phyloP scores from a whole-genome alignment of 371 early-diverging fungal genomes.

The Mortierella sp. region DNA sequence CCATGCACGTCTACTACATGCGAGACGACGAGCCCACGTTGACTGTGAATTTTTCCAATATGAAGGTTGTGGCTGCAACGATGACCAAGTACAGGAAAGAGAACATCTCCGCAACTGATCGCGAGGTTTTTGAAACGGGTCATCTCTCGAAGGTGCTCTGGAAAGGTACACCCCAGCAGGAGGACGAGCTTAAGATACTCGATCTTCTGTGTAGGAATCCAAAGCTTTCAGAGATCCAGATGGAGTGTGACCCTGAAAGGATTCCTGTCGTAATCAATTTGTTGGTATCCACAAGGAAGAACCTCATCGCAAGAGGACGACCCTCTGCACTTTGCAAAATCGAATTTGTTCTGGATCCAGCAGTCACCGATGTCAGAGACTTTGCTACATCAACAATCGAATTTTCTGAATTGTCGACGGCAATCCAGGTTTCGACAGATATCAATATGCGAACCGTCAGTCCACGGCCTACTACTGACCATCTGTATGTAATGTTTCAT shows the following conservation, averaged over 20 bases:
- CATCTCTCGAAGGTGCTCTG: not conserved
- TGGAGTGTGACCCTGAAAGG: not conserved
- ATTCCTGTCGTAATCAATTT: not conserved
- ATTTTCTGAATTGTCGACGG: not conserved
- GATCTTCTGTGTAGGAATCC: conserved; percentile 6
- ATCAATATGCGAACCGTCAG: not conserved
- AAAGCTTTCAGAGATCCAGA: not conserved
- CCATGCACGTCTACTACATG: not conserved
- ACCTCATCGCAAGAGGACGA: not conserved
- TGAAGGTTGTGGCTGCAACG: not conserved
- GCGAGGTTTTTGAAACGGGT: not conserved
- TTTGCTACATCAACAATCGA: conserved; percentile 2
- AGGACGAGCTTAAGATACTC: not conserved
- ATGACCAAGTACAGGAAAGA: not conserved
- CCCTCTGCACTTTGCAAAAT: not conserved
- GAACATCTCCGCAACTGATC: not conserved
- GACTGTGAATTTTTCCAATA: not conserved
- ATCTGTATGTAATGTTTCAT: conserved; percentile 4
- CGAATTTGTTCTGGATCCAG: not conserved
- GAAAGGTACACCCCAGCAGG: conserved; percentile 1
- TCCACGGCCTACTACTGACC: not conserved
- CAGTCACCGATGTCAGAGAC: not conserved
- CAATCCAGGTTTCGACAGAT: not conserved
- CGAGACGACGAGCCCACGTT: not conserved
- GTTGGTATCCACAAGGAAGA: conserved; percentile 4